These are phyloP conservation scores for Dactylellina sp. DNA, from an alignment of 2,329 filamentous ascomycete genomes.

Conservation along the genomic window DNA sequence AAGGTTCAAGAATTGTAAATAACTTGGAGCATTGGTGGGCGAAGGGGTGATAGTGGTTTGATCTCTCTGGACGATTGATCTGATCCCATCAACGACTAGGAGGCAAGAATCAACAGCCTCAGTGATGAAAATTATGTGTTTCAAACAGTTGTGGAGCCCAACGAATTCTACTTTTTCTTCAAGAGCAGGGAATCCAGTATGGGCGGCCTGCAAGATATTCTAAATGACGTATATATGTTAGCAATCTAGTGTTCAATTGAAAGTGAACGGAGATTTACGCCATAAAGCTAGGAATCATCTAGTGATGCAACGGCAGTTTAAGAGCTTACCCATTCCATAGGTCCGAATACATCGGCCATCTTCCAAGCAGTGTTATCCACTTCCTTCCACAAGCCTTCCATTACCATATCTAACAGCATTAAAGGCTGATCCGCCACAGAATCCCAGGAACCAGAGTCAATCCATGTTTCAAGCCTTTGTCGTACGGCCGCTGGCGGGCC, in stretches of 20 bases:
- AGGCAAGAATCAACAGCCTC: slow-evolving; percentile 57
- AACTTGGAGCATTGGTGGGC: background rate
- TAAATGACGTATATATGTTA: slow-evolving; percentile 9
- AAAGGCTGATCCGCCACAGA: slow-evolving; percentile 52
- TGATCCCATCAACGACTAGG: slow-evolving; percentile 44
- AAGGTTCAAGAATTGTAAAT: slow-evolving; percentile 60
- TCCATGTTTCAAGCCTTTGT: slow-evolving; percentile 25
- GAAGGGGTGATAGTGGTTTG: background rate
- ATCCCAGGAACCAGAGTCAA: slow-evolving; percentile 11
- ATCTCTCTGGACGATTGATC: background rate
- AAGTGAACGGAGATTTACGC: background rate
- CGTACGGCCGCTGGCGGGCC: slow-evolving; percentile 27
- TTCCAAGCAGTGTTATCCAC: slow-evolving; percentile 58
- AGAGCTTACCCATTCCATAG: slow-evolving; percentile 56
- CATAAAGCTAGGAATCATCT: no score
- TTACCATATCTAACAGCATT: slow-evolving; percentile 57
- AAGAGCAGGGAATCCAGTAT: slow-evolving; percentile 7
- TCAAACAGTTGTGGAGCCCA: slow-evolving; percentile 58
- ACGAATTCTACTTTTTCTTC: slow-evolving; percentile 57
- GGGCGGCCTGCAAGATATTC: slow-evolving; percentile 24
- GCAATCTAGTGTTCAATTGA: background rate
- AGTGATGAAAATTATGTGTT: slow-evolving; percentile 58
- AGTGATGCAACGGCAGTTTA: no score
- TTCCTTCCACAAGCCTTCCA: slow-evolving; percentile 58
- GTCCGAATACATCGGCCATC: slow-evolving; percentile 54